phyloP scores from a whole-genome alignment of 345 rosid species.

The Syzygium aromaticum region DNA sequence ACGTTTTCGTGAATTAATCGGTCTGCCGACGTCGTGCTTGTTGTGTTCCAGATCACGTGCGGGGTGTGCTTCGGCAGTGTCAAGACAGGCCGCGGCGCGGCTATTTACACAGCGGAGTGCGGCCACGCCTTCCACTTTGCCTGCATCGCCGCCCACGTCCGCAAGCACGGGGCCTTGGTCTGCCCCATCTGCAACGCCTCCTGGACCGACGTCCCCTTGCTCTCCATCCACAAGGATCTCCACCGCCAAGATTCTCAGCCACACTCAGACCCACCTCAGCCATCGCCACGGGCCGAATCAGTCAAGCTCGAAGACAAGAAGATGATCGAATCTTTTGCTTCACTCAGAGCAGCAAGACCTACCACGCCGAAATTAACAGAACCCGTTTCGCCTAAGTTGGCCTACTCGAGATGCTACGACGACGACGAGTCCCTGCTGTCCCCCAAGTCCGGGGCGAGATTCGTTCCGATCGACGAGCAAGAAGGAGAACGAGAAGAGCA shows the following conservation, averaged over 20 bases:
- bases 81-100: conserved; percentile 72
- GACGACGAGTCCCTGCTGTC: conserved; percentile 80
- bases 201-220: conserved; percentile 71
- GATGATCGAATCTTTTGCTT: conserved; percentile 14
- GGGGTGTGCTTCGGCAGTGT: conserved; percentile 71
- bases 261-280: background rate
- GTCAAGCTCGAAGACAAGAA: conserved; percentile 26
- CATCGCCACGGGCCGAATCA: background rate
- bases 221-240: conserved; percentile 25
- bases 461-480: conserved; percentile 41
- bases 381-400: background rate
- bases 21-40: background rate
- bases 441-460: conserved; percentile 6
- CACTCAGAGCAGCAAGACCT: conserved; percentile 13
- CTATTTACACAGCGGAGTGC: conserved; percentile 86
- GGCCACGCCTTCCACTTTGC: conserved; percentile 75
- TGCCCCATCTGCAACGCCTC: conserved; percentile 73
- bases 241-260: background rate
- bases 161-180: conserved; percentile 38
- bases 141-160: conserved; percentile 58
- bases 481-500: background rate
- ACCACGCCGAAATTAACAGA: background rate
- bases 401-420: conserved; percentile 41
- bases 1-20: background rate
- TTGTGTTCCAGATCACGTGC: conserved; percentile 46